Evolutionary conservation across 805 yeast species (phyloP).

Genomic region (Ogataea henricii): DNA sequence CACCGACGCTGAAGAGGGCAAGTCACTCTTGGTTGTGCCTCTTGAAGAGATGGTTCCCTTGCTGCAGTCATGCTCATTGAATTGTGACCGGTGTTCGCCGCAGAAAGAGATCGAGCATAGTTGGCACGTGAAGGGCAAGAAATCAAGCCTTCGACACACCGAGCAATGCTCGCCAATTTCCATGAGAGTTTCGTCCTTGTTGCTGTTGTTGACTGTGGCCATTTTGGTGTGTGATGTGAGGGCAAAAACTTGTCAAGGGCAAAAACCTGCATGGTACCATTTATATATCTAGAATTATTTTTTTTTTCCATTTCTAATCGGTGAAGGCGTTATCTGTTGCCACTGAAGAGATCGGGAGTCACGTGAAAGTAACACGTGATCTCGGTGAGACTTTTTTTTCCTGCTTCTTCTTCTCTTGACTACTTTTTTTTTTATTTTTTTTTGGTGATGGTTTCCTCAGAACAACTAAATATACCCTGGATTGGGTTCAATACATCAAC

Average conservation of each 20-base stretch:
- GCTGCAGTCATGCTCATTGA: slow-evolving; percentile 36
- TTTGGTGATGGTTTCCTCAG: neutral
- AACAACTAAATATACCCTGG: too few species aligned
- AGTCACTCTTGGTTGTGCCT: slow-evolving; percentile 13
- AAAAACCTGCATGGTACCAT: neutral
- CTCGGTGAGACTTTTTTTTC: neutral
- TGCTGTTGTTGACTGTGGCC: slow-evolving; percentile 14
- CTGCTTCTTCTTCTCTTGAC: neutral
- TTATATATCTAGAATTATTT: neutral
- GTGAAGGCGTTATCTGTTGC: slow-evolving; percentile 2
- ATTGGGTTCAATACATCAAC: too few species aligned
- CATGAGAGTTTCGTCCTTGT: slow-evolving; percentile 40
- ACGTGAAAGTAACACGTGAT: neutral
- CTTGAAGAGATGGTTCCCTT: slow-evolving; percentile 6
- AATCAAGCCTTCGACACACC: slow-evolving; percentile 55
- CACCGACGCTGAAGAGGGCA: slow-evolving; percentile 46
- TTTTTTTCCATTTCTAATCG: neutral
- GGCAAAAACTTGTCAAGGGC: neutral
- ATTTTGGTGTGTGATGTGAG: neutral
- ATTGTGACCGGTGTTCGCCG: slow-evolving; percentile 47
- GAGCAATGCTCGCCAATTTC: slow-evolving; percentile 61
- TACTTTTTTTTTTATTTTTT: neutral
- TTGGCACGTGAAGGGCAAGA: slow-evolving; percentile 57
- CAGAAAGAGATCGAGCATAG: slow-evolving; percentile 46
- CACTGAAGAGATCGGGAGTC: neutral